phyloP scores from a whole-genome alignment of 352 stramenopile species.

The Phytophthora fragariaefolia region DNA sequence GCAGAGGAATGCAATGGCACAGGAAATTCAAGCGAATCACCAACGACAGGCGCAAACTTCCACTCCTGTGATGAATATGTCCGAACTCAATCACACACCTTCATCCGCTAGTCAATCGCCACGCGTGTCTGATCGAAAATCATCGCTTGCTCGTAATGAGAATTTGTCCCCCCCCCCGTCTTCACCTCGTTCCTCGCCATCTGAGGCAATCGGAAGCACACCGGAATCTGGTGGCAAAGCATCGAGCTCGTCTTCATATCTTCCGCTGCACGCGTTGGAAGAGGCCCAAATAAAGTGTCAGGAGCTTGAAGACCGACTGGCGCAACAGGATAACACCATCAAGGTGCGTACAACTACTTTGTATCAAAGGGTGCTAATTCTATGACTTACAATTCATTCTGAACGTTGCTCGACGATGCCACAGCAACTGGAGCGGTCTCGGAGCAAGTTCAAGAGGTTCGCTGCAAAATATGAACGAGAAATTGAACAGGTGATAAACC shows the following conservation, averaged over 20 bases:
- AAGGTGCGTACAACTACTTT: conserved; percentile 51
- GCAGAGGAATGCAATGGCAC: conserved; percentile 75
- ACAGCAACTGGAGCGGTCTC: conserved; percentile 83
- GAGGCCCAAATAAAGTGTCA: conserved; percentile 79
- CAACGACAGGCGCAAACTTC: conserved; percentile 49
- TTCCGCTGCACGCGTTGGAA: conserved; percentile 68
- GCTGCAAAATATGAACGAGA: conserved; percentile 86
- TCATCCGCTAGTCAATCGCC: conserved; percentile 22
- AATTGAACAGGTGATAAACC: conserved; percentile 66
- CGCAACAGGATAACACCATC: conserved; percentile 79
- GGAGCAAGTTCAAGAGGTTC: conserved; percentile 89
- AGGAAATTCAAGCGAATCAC: conserved; percentile 71
- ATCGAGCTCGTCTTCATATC: conserved; percentile 58
- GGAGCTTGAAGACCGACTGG: conserved; percentile 77
- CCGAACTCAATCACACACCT: conserved; percentile 58
- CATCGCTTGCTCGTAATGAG: conserved; percentile 5
- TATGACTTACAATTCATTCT: neutral
- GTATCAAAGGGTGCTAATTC: neutral
- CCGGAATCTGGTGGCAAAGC: conserved; percentile 37
- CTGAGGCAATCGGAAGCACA: conserved; percentile 32
- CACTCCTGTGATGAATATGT: conserved; percentile 67
- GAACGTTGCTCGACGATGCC: conserved; percentile 1
- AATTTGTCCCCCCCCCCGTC: conserved; percentile 22
- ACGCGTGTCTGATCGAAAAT: conserved; percentile 9
- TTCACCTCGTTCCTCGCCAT: conserved; percentile 27